Percentiles rank a stretch among this genome's conserved stretches.
Conservation (phyloP, 495 filamentous ascomycete species). For the Penicillium turbatum region DNA sequence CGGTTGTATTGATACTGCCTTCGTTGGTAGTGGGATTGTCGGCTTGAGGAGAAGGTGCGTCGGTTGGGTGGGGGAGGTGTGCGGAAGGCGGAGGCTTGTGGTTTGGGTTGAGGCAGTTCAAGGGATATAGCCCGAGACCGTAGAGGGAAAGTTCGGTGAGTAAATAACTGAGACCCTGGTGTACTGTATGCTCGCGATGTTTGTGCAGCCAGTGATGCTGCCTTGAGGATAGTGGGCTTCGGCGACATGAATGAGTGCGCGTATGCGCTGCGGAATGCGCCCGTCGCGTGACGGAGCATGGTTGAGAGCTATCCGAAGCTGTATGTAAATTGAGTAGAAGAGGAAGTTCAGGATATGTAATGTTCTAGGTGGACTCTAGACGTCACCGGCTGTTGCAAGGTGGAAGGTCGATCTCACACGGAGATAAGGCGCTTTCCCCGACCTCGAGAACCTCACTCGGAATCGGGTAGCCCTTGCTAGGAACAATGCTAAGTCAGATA, state of each 20-base stretch:
- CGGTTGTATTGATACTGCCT: constrained; percentile 29
- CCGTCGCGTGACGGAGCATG: constrained; percentile 3
- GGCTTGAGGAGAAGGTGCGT: constrained; percentile 18
- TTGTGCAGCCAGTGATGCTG: background rate
- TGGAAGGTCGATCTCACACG: background rate
- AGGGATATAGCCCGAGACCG: background rate
- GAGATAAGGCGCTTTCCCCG: constrained; percentile 15
- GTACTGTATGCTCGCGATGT: background rate
- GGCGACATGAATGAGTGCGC: background rate
- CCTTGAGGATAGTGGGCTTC: background rate
- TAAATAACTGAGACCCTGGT: background rate
- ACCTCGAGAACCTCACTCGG: too few relatives aligned
- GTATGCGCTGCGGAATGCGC: constrained; percentile 5
- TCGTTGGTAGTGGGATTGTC: constrained; percentile 8
- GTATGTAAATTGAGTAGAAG: too few relatives aligned
- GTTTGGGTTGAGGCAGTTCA: background rate
- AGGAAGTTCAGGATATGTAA: too few relatives aligned
- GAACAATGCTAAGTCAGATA: too few relatives aligned
- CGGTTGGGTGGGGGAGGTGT: background rate
- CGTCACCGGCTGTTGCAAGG: too few relatives aligned
- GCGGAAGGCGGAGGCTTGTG: background rate
- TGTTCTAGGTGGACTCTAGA: too few relatives aligned
- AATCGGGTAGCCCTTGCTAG: too few relatives aligned
- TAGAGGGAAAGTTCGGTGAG: background rate
- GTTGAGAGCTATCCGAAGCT: background rate